Percentiles rank a stretch among this genome's conserved stretches.
These are phyloP conservation scores for Diaporthe aspalathi DNA, from an alignment of 2,329 filamentous ascomycete species.

Conservation along the genomic window DNA sequence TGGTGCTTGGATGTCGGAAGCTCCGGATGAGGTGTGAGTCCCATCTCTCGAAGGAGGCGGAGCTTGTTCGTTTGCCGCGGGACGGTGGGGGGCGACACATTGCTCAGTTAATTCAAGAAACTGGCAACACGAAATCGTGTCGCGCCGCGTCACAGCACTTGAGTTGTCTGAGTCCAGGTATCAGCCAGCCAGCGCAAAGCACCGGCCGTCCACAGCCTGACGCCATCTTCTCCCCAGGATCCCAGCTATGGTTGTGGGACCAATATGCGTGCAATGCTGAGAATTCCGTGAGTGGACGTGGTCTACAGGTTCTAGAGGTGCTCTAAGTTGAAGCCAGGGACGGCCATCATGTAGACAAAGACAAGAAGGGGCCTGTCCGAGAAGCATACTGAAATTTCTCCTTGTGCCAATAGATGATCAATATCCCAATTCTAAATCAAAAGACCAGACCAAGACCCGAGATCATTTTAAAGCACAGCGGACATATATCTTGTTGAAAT, in stretches of 20 bases:
- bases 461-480: not conserved
- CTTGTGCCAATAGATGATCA: too few species aligned
- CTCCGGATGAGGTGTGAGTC: not conserved
- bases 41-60: not conserved
- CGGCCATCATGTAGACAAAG: too few species aligned
- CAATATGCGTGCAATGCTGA: not conserved
- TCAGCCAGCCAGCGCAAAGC: not conserved
- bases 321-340: not conserved
- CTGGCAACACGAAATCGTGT: too few species aligned
- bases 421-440: too few species aligned
- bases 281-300: too few species aligned
- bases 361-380: not conserved
- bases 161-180: not conserved
- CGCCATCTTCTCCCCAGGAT: too few species aligned
- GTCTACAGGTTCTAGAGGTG: not conserved
- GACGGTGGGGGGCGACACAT: too few species aligned
- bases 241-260: not conserved
- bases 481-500: not conserved
- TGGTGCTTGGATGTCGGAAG: not conserved
- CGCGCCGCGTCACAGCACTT: not conserved
- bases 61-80: not conserved
- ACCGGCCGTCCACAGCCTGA: not conserved
- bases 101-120: not conserved
- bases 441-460: too few species aligned
- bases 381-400: not conserved